A percentile compares a stretch with the other conserved stretches of the same genome.
These are phyloP conservation scores for Dictyostelium discoideum DNA, from an alignment of 78 protist genomes.

Conservation along the genomic window DNA sequence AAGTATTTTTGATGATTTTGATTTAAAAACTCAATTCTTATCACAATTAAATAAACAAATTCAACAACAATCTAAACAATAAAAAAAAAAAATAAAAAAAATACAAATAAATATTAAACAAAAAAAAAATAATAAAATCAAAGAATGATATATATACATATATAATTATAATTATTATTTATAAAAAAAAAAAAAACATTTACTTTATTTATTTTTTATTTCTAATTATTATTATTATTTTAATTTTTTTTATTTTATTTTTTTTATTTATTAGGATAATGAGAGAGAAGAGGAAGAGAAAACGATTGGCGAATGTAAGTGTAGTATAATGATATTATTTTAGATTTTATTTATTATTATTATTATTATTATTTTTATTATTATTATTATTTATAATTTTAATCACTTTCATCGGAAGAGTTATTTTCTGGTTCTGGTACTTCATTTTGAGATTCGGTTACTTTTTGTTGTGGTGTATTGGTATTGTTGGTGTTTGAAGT, in stretches of 20 bases:
- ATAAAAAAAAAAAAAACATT: not conserved
- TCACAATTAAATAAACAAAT: slow-evolving; percentile 14
- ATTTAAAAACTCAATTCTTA: slow-evolving; percentile 37
- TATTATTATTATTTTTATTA: not conserved
- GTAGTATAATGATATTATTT: not conserved
- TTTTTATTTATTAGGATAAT: not conserved
- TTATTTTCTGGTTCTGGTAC: slow-evolving; percentile 55
- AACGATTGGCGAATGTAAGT: not conserved
- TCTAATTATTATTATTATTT: not conserved
- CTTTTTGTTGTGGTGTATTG: not conserved
- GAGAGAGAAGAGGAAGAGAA: not conserved
- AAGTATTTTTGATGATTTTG: slow-evolving; percentile 69
- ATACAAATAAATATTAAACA: no score
- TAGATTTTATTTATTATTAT: not conserved
- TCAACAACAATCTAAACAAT: not conserved
- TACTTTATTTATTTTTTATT: not conserved
- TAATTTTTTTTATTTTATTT: not conserved
- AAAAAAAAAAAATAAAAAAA: not conserved
- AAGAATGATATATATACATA: no score
- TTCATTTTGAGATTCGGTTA: slow-evolving; percentile 24
- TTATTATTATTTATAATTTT: not conserved
- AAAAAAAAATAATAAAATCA: no score
- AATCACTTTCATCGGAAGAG: slow-evolving; percentile 48
- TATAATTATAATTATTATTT: no score
- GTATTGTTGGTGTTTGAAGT: not conserved